A percentile compares a stretch with the other conserved stretches of the same genome.
Conservation (phyloP, 2,329 filamentous ascomycete species). For the Scedosporium aurantiacum region DNA sequence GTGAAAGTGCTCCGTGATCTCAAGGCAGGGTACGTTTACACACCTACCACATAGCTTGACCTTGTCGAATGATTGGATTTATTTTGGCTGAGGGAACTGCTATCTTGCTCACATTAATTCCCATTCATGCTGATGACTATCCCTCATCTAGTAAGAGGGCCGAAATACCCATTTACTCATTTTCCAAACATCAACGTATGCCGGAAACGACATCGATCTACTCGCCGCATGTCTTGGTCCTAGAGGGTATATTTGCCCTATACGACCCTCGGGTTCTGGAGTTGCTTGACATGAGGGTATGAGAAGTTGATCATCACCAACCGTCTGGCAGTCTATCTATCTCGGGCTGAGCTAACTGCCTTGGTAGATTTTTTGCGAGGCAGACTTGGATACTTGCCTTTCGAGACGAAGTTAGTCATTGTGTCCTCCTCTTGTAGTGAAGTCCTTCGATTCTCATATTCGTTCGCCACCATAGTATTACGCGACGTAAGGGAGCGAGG, state of each 20-base stretch:
- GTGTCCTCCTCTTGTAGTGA: background rate
- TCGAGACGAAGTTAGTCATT: slow-evolving; percentile 63
- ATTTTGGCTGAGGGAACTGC: background rate
- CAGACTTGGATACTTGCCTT: slow-evolving; percentile 86
- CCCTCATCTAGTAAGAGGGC: slow-evolving; percentile 57
- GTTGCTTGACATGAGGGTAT: slow-evolving; percentile 78
- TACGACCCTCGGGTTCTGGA: slow-evolving; percentile 80
- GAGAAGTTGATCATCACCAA: slow-evolving; percentile 7
- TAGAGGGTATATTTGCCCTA: slow-evolving; percentile 92
- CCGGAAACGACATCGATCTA: slow-evolving; percentile 80
- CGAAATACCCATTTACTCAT: slow-evolving; percentile 91
- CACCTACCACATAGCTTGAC: no score
- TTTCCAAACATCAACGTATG: slow-evolving; percentile 76
- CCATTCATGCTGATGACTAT: background rate
- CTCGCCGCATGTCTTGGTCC: slow-evolving; percentile 86
- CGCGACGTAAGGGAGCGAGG: slow-evolving; percentile 85
- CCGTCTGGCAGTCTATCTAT: background rate
- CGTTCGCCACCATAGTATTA: slow-evolving; percentile 42
- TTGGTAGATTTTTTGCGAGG: slow-evolving; percentile 79
- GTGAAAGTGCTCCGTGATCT: slow-evolving; percentile 71
- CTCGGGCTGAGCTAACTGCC: background rate
- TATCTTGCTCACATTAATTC: background rate
- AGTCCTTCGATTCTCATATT: background rate
- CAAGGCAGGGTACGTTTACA: slow-evolving; percentile 66
- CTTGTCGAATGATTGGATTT: background rate